Conservation (phyloP, 75 land plant species). For the Sequoia sempervirens region DNA sequence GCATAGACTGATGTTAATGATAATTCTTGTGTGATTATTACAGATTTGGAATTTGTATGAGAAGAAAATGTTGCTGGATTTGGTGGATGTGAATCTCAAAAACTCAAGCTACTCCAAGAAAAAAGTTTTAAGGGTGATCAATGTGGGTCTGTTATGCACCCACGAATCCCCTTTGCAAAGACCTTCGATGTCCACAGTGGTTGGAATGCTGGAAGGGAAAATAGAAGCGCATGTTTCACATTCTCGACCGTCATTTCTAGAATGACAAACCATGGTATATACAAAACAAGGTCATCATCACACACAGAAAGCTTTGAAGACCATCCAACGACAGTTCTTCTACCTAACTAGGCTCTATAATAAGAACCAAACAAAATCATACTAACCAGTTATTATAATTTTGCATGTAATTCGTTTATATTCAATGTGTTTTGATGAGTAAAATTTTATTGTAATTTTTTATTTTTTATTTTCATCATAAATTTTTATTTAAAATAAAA, state of each 20-base stretch:
- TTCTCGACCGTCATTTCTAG: background rate
- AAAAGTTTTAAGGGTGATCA: background rate
- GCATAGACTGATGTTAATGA: background rate
- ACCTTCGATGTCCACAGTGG: background rate
- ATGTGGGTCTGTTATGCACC: background rate
- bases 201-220: background rate
- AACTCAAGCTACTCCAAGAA: background rate
- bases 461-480: too few relatives aligned
- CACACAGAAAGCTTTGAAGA: background rate
- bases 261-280: background rate
- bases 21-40: background rate
- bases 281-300: background rate
- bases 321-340: background rate
- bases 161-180: background rate
- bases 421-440: too few relatives aligned
- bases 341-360: background rate
- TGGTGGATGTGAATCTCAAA: too few relatives aligned
- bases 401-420: too few relatives aligned
- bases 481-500: too few relatives aligned
- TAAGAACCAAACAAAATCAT: background rate
- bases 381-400: too few relatives aligned
- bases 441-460: too few relatives aligned
- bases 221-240: background rate
- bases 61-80: too few relatives aligned
- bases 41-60: background rate